A percentile compares a stretch with the other conserved stretches of the same genome.
These are phyloP conservation scores for Annona squamosa DNA, from an alignment of 164 flowering plant genomes.

Conservation along the genomic window DNA sequence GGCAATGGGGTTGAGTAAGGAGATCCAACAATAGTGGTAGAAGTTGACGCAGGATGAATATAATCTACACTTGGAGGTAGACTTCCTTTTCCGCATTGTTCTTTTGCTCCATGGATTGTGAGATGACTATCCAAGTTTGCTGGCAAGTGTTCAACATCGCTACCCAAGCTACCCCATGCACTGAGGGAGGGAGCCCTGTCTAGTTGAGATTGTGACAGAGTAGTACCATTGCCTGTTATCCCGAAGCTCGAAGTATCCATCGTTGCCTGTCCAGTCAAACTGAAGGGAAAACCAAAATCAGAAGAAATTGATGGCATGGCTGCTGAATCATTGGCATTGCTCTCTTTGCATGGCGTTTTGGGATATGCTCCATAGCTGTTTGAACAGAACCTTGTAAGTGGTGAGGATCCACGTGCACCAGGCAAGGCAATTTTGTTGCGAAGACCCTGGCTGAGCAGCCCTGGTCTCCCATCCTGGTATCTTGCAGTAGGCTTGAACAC, in stretches of 20 bases:
- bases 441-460: constrained; percentile 6
- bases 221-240: not conserved
- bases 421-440: constrained; percentile 14
- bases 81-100: not conserved
- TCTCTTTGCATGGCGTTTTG: constrained; percentile 1
- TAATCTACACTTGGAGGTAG: constrained; percentile 12
- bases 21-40: constrained; percentile 21
- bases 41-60: constrained; percentile 10
- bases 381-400: constrained; percentile 29
- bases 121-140: constrained; percentile 29
- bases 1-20: constrained; percentile 50
- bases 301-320: constrained; percentile 8
- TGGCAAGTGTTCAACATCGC: constrained; percentile 34
- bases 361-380: constrained; percentile 14
- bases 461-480: constrained; percentile 30
- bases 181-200: constrained; percentile 57
- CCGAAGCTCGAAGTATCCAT: constrained; percentile 7
- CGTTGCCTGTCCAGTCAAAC: not conserved
- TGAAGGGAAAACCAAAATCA: constrained; percentile 20
- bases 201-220: constrained; percentile 11
- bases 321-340: constrained; percentile 17
- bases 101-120: constrained; percentile 24
- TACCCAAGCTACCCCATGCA: constrained; percentile 47
- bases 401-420: constrained; percentile 46
- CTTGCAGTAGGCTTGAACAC: constrained; percentile 71